phyloP scores from a whole-genome alignment of 352 stramenopile species.

The Elongisporangium undulatum region DNA sequence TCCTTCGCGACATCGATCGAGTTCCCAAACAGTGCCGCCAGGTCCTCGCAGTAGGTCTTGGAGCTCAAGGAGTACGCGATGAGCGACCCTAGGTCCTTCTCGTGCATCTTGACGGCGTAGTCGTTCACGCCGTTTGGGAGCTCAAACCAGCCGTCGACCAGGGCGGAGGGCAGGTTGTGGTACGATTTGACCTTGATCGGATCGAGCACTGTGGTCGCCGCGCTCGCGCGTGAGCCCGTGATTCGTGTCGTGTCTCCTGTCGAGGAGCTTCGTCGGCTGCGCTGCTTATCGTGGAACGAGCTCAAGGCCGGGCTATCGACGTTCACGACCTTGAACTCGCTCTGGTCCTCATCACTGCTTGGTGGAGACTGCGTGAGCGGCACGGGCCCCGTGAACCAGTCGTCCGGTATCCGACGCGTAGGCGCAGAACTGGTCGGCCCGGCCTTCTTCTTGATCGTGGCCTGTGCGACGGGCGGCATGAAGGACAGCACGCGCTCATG shows the following conservation, averaged over 20 bases:
- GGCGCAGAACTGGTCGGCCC: slow-evolving; percentile 40
- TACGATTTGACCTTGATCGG: slow-evolving; percentile 53
- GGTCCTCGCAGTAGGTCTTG: slow-evolving; percentile 57
- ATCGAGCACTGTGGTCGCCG: slow-evolving; percentile 5
- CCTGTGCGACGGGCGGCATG: slow-evolving; percentile 51
- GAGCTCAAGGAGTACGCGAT: slow-evolving; percentile 82
- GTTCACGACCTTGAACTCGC: not conserved
- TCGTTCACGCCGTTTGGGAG: slow-evolving; percentile 65
- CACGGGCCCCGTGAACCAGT: slow-evolving; percentile 65
- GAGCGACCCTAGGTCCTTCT: slow-evolving; percentile 77
- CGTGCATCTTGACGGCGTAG: slow-evolving; percentile 75
- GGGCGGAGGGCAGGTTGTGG: slow-evolving; percentile 27
- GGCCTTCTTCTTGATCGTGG: slow-evolving; percentile 62
- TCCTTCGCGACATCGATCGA: slow-evolving; percentile 48
- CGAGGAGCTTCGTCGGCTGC: slow-evolving; percentile 24
- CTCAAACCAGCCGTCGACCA: slow-evolving; percentile 72
- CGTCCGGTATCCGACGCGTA: slow-evolving; percentile 65
- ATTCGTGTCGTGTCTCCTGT: slow-evolving; percentile 32
- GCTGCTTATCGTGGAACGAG: slow-evolving; percentile 36
- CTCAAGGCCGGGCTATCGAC: slow-evolving; percentile 29
- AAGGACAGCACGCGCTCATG: slow-evolving; percentile 58
- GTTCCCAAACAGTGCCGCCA: slow-evolving; percentile 59
- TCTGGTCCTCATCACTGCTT: not conserved
- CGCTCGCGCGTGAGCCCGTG: slow-evolving; percentile 8
- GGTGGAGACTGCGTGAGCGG: not conserved